These are phyloP conservation scores for Carex pumila DNA, from an alignment of 176 grass and related monocot species.

Conservation along the genomic window DNA sequence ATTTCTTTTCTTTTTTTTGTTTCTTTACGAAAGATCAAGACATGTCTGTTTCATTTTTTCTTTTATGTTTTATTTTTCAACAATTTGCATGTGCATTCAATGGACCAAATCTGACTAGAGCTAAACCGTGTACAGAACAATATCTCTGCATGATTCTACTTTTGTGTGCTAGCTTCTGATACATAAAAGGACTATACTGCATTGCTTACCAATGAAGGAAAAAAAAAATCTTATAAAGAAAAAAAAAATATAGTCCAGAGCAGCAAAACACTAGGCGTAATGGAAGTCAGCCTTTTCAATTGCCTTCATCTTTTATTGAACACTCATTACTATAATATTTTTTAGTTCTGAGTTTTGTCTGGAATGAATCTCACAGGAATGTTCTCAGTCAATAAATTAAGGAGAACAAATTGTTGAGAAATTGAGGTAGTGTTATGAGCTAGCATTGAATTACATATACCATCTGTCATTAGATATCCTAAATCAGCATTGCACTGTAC, in stretches of 20 bases:
- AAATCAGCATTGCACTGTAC: background rate
- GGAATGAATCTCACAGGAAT: background rate
- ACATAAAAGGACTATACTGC: background rate
- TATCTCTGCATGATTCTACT: background rate
- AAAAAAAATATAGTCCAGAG: background rate
- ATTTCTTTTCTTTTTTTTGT: background rate
- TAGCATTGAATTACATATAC: background rate
- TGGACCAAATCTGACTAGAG: background rate
- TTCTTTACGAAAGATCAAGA: background rate
- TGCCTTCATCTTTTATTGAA: background rate
- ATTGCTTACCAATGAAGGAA: constrained; percentile 5
- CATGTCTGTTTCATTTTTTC: background rate
- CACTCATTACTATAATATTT: background rate
- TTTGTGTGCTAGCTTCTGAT: background rate
- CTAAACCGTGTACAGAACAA: background rate
- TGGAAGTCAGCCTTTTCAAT: background rate
- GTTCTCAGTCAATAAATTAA: background rate
- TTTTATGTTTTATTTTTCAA: background rate
- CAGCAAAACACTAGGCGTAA: constrained; percentile 4
- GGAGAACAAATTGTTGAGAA: background rate
- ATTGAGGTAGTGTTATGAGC: background rate
- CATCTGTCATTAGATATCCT: background rate
- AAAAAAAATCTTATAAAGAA: background rate
- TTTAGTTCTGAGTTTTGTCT: background rate
- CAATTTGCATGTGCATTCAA: background rate